Base-by-base conservation (phyloP, 305 asterid genomes). In the Plantago coronopus region DNA sequence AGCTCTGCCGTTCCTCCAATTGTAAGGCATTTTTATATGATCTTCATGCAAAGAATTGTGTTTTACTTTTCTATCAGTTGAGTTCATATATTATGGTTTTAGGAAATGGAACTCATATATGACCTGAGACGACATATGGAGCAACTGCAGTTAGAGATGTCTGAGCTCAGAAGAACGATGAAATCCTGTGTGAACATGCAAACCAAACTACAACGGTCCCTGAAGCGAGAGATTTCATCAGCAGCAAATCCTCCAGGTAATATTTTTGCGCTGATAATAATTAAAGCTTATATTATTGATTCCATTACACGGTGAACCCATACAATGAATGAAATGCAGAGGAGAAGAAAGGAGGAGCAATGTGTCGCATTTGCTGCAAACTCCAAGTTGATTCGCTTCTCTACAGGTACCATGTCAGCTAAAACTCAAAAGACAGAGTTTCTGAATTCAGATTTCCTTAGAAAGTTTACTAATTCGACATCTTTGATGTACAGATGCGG, bases 41-140 rank as follows among this genome's bases (percentile, higher is more conserved):
- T 44, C 18, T 50, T 55, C 37, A 23, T 60, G 17, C 59, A 27
- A n/a, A 51, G 44, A 20, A 15, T 45, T 22, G 1, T 18, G n/a
- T 59, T 17, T 27, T 17, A 47, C 17, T 65, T 53, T 3, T 27
- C 13, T 50, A 47, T 17, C 60, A 17, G 12, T 62, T 59, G 37
- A 21, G 54, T 17, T 58, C 10, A 43, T 3, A 54, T 42, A 16
- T 59, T 42, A 44, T 50, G 46, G 60, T 29, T 63, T 13, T 0
- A 91, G 98, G 95, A 84, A 74, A 78, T 88, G 89, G 95, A 88
- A 57, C 70, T 88, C 68, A 79, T 91, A 51, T 79, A 77, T 71
- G 87, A 91, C 65, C 58, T 91, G 81, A 87, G 84, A 75, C 83
- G 87, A 57, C 88, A 88, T 34, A 86, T 88, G 90, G 95, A 82